phyloP scores from a whole-genome alignment of 1,284 basidiomycete genomes.

The Ceratobasidium sp. region DNA sequence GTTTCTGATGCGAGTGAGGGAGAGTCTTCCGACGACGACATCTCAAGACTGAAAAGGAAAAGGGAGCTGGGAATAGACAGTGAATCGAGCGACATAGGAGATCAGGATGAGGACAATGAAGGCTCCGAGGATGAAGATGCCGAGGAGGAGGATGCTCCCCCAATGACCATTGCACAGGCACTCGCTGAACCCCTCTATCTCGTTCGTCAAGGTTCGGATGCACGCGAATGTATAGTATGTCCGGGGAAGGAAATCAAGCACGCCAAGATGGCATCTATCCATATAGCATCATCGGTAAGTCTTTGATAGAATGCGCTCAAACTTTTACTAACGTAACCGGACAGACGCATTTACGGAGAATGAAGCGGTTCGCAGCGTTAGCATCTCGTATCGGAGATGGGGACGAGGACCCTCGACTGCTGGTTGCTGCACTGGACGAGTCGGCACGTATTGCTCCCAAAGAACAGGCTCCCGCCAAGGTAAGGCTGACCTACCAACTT shows the following conservation, averaged over 20 bases:
- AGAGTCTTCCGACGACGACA: slow-evolving; percentile 43
- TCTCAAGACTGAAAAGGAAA: neutral
- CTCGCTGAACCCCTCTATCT: slow-evolving; percentile 68
- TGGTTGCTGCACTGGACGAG: slow-evolving; percentile 33
- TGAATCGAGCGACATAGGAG: slow-evolving; percentile 14
- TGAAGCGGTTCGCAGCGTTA: slow-evolving; percentile 54
- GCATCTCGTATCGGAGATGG: slow-evolving; percentile 20
- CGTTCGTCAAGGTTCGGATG: slow-evolving; percentile 54
- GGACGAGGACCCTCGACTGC: slow-evolving; percentile 15
- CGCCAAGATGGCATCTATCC: slow-evolving; percentile 63
- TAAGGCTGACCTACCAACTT: neutral
- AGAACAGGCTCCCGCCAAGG: neutral
- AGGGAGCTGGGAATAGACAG: neutral
- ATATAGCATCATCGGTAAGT: slow-evolving; percentile 72
- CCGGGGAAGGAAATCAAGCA: slow-evolving; percentile 77
- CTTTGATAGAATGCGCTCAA: slow-evolving; percentile 40
- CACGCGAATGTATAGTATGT: slow-evolving; percentile 71
- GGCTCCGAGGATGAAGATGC: slow-evolving; percentile 49
- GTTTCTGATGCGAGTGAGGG: slow-evolving; percentile 43
- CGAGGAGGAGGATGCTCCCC: slow-evolving; percentile 50
- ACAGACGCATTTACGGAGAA: slow-evolving; percentile 67
- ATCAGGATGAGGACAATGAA: slow-evolving; percentile 45
- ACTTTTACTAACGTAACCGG: neutral
- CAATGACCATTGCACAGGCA: slow-evolving; percentile 65
- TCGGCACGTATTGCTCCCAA: slow-evolving; percentile 14